These are phyloP conservation scores for Cryptococcus maquisensis DNA, from an alignment of 1,284 basidiomycete genomes.

Conservation along the genomic window DNA sequence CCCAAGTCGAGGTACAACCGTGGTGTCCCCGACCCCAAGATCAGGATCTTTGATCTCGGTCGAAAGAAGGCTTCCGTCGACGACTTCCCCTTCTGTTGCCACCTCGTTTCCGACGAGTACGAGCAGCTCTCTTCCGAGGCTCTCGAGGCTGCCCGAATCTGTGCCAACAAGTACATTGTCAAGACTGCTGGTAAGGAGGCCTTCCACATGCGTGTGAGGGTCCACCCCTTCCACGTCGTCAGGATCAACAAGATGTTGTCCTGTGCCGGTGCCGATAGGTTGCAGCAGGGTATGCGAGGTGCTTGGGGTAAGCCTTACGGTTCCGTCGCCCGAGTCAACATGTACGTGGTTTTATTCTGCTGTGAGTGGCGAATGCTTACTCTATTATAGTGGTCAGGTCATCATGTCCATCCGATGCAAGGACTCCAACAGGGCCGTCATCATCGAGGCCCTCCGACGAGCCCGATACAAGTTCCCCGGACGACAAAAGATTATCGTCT, in stretches of 20 bases:
- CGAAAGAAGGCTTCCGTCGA: slow-evolving; percentile 93
- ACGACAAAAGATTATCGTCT: slow-evolving; percentile 97
- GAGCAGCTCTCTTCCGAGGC: slow-evolving; percentile 96
- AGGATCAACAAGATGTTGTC: slow-evolving; percentile 99
- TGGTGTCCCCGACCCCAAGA: slow-evolving; percentile 96
- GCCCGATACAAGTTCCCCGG: slow-evolving; percentile 99
- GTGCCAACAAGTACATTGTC: slow-evolving; percentile 99
- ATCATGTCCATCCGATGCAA: slow-evolving; percentile 94
- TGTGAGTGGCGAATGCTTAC: background rate
- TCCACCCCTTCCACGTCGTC: slow-evolving; percentile 97
- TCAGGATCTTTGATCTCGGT: slow-evolving; percentile 89
- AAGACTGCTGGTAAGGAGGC: slow-evolving; percentile 98
- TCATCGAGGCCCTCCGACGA: slow-evolving; percentile 93
- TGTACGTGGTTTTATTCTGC: slow-evolving; percentile 26
- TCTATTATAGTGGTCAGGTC: slow-evolving; percentile 84
- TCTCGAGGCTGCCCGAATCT: slow-evolving; percentile 97
- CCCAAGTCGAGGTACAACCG: slow-evolving; percentile 92
- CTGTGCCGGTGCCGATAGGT: slow-evolving; percentile 93
- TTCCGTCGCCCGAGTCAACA: slow-evolving; percentile 48
- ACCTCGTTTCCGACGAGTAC: slow-evolving; percentile 97
- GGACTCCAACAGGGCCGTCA: slow-evolving; percentile 79
- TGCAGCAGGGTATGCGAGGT: slow-evolving; percentile 99
- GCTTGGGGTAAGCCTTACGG: slow-evolving; percentile 99
- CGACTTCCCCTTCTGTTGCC: slow-evolving; percentile 95
- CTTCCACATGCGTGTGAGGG: slow-evolving; percentile 96